Percentiles rank a stretch among this genome's conserved stretches.
phyloP scores from a whole-genome alignment of 441 rosid genomes.

The Adansonia grandidieri region DNA sequence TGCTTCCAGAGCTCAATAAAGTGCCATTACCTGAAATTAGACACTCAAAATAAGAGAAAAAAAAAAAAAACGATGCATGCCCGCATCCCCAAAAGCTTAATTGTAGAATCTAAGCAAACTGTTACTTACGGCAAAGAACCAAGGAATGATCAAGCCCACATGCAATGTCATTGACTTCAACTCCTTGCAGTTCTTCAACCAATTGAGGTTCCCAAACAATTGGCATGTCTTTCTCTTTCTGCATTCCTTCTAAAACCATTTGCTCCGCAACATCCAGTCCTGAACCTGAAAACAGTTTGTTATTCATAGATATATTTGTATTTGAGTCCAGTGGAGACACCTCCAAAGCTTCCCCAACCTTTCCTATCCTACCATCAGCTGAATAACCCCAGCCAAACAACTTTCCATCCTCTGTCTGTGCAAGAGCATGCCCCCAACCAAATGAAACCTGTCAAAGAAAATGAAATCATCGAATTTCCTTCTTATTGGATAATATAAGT shows the following conservation, averaged over 20 bases:
- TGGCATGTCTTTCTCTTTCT: slow-evolving; percentile 81
- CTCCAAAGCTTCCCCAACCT: slow-evolving; percentile 50
- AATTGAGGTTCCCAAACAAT: slow-evolving; percentile 79
- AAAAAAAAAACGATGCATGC: slow-evolving; percentile 8
- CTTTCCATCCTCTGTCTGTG: slow-evolving; percentile 66
- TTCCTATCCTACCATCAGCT: slow-evolving; percentile 89
- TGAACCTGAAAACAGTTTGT: slow-evolving; percentile 32
- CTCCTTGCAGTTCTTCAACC: slow-evolving; percentile 56
- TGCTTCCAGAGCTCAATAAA: slow-evolving; percentile 82
- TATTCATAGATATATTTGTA: slow-evolving; percentile 24
- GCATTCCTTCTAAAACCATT: slow-evolving; percentile 68
- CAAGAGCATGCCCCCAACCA: slow-evolving; percentile 97
- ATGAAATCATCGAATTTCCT: slow-evolving; percentile 17
- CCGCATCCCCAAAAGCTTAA: background rate
- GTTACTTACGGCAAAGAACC: slow-evolving; percentile 69
- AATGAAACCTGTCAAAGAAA: slow-evolving; percentile 68
- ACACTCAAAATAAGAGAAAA: background rate
- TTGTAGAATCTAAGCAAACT: background rate
- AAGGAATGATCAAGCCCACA: slow-evolving; percentile 95
- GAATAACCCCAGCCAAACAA: slow-evolving; percentile 94
- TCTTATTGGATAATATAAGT: background rate
- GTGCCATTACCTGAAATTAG: slow-evolving; percentile 63
- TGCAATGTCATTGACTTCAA: slow-evolving; percentile 64
- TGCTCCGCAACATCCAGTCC: slow-evolving; percentile 59
- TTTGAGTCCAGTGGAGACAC: slow-evolving; percentile 57